Percentiles rank a stretch among this genome's conserved stretches.
These are phyloP conservation scores for Colletotrichum cuscutae DNA, from an alignment of 2,329 filamentous ascomycete genomes.

Conservation along the genomic window DNA sequence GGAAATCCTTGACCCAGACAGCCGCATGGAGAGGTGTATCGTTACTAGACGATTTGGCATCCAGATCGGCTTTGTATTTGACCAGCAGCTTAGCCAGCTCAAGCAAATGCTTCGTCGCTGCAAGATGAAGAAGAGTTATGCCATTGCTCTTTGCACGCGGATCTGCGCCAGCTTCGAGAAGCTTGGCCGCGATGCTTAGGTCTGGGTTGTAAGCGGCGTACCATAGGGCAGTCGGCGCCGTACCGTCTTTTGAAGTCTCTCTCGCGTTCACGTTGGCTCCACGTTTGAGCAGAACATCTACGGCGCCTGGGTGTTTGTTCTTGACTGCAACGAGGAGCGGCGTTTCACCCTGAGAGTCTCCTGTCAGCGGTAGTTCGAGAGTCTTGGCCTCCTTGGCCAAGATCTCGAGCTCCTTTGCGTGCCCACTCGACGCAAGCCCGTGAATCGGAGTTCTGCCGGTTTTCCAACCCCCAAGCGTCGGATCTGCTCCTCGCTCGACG, in stretches of 20 bases:
- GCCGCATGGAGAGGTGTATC: conserved; percentile 18
- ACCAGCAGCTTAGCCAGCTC: conserved; percentile 6
- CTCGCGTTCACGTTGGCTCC: conserved; percentile 10
- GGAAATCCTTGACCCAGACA: background rate
- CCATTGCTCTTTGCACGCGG: background rate
- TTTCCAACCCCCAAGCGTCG: conserved; percentile 2
- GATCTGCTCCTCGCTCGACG: conserved; percentile 12
- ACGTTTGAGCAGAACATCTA: conserved; percentile 14
- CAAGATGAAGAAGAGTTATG: conserved; percentile 9
- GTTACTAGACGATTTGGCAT: background rate
- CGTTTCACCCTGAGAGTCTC: background rate
- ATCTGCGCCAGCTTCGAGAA: conserved; percentile 9
- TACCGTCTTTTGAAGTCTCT: conserved; percentile 1
- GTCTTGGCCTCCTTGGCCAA: conserved; percentile 1
- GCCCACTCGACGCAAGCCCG: conserved; percentile 3
- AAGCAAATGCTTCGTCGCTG: background rate
- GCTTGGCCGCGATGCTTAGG: background rate
- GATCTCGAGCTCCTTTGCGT: conserved; percentile 2
- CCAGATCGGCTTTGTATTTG: background rate
- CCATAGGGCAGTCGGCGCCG: conserved; percentile 7
- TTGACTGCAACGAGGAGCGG: conserved; percentile 5
- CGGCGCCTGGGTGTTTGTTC: background rate
- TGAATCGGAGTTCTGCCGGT: conserved; percentile 6
- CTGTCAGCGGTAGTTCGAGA: background rate
- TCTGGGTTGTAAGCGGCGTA: background rate